Percentiles rank a stretch among this genome's conserved stretches.
Evolutionary conservation across 1,139 yeast genomes (phyloP).

Genomic region (Pichia sp.): DNA sequence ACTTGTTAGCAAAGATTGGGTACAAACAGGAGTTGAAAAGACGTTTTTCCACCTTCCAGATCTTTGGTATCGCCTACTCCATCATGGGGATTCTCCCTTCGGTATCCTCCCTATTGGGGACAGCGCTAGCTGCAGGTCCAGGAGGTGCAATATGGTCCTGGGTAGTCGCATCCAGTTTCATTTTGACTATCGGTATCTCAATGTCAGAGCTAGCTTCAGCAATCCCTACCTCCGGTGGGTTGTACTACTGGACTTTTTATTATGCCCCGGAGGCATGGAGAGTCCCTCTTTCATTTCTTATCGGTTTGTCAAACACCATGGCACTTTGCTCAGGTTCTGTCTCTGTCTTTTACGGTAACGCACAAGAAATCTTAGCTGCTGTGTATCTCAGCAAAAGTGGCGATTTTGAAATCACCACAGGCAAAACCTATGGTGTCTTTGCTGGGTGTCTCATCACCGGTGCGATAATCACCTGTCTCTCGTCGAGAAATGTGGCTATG

Average conservation of each 20-base stretch:
- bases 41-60: slow-evolving; percentile 44
- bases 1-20: slow-evolving; percentile 20
- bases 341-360: slow-evolving; percentile 55
- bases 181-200: slow-evolving; percentile 46
- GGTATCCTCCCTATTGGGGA: slow-evolving; percentile 37
- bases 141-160: slow-evolving; percentile 64
- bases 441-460: slow-evolving; percentile 47
- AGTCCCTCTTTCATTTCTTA: slow-evolving; percentile 46
- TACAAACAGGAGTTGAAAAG: slow-evolving; percentile 48
- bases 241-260: slow-evolving; percentile 53
- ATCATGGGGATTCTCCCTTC: slow-evolving; percentile 51
- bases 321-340: slow-evolving; percentile 55
- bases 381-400: slow-evolving; percentile 46
- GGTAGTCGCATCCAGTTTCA: slow-evolving; percentile 49
- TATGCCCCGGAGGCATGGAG: slow-evolving; percentile 46
- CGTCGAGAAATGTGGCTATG: slow-evolving; percentile 50
- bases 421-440: slow-evolving; percentile 52
- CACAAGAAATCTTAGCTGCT: slow-evolving; percentile 48
- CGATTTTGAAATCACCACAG: slow-evolving; percentile 42
- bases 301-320: slow-evolving; percentile 55
- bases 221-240: slow-evolving; percentile 68
- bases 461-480: slow-evolving; percentile 43
- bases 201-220: slow-evolving; percentile 62
- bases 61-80: slow-evolving; percentile 49
- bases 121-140: slow-evolving; percentile 46